Evolutionary conservation across 768 basidiomycete genomes (phyloP), one percentile per base, ranked within the genome.

Genomic region (Rubroboletus pulcherrimus): DNA sequence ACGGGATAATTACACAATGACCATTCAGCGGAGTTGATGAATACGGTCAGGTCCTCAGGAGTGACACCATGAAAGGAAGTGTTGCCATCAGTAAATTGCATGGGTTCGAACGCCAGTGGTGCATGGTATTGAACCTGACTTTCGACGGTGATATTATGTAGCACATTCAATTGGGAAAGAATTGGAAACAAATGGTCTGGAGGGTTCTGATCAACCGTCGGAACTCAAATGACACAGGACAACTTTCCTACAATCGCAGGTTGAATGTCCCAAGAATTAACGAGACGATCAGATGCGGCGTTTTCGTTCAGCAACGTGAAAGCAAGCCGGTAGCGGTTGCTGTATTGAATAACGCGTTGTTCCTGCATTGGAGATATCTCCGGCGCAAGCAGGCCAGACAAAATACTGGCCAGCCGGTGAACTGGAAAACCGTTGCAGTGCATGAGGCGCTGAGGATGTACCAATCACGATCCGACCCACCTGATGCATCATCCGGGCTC

Each of bases 1-100:
- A 61, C 78, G 63, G 63, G 38, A 54, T 51, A 61, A 30, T 67
- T 62, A 94, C 95, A 93, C 47, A 99, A 67, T 12, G 88, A 89
- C 97, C 97, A 99, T 66, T 94, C 87, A 5, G 94, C 97, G 7
- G 93, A 93, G 65, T 99, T 99, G 40, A 99, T 79, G 66, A 99
- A 99, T 0, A 95, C 86, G 14, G 89, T 93, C 55, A 97, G 78
- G 64, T 96, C 86, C 61, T 94, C 93, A 49, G 84, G 82, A 1
- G 82, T 83, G 38, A 98, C 71, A 0, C 83, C 81, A 68, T 84
- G 84, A 9, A 69, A 65, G 7, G 67, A 72, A 29, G 74, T 65
- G 8, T 76, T 72, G 15, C 68, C 63, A 37, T 64, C 55, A 48
- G 59, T 52, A 4, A 80, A 43, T 6, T 67, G 56, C 7, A 62